Base-by-base conservation (phyloP, 2,329 filamentous ascomycete species). In the Nemania serpens region DNA sequence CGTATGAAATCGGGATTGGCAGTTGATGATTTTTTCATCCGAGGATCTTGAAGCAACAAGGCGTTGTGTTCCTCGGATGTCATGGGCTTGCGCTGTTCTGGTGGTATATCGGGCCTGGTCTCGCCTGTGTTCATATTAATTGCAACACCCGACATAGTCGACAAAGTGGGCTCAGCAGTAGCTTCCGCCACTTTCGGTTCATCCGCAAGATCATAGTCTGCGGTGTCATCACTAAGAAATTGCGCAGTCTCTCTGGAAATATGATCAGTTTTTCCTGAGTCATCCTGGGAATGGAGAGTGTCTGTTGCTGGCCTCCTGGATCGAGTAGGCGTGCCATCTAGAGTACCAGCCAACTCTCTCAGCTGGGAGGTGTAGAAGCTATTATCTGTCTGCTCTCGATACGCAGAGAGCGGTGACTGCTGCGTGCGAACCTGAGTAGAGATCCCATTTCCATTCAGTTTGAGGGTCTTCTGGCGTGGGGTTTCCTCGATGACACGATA, bases 51-150 rank as follows among this genome's bases (percentile, higher is more conserved):
- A 3, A 99, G 81, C 1, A 98, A 81, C 61, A 90, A 80, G 10
- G 91, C 90, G 71, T 98, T 99, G 75, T 98, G 93, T 72, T 97
- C 91, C 75, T 99, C 94, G 0, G 95, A 91, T 0, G 92, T 97
- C 79, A 95, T 76, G 0, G 71, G 65, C 58, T 70, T 72, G 25
- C 49, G 61, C 36, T 66, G 50, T 62, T 70, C 62, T n/a, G 47
- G 1, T 12, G 62, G 56, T 55, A 41, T 37, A 11, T 50, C 58
- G 2, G 51, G 36, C 9, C 50, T 51, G 33, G n/a, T 9, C 10
- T 65, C 57, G 12, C 59, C 58, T 52, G 34, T 55, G 45, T 9
- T 48, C 45, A 17, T 50, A 48, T 56, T 58, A 11, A 33, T 48
- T 33, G 50, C 20, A 46, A 41, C 9, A 6, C 5, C 15, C 25